phyloP scores from a whole-genome alignment of 2,329 filamentous ascomycete species.

The Fusarium luffae region DNA sequence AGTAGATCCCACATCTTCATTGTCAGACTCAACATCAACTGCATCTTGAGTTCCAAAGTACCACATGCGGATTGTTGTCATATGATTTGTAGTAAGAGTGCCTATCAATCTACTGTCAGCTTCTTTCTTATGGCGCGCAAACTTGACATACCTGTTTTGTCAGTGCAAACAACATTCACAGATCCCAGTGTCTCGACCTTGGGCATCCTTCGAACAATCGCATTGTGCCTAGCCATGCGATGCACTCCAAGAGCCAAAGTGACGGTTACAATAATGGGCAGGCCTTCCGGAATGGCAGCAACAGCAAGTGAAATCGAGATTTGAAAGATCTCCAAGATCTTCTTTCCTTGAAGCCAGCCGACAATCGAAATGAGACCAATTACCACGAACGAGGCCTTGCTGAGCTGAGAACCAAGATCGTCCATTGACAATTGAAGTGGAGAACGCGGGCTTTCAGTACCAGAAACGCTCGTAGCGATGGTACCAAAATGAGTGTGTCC shows the following conservation, averaged over 20 bases:
- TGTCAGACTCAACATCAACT: slow-evolving; percentile 65
- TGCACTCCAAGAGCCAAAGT: slow-evolving; percentile 94
- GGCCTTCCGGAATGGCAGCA: slow-evolving; percentile 92
- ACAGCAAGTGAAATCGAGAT: slow-evolving; percentile 97
- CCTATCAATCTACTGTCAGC: slow-evolving; percentile 59
- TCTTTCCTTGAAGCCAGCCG: slow-evolving; percentile 89
- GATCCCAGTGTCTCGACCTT: slow-evolving; percentile 97
- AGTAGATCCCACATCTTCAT: slow-evolving; percentile 64
- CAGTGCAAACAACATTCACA: slow-evolving; percentile 99
- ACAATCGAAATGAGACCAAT: slow-evolving; percentile 93
- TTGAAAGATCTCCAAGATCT: slow-evolving; percentile 93
- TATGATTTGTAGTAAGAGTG: slow-evolving; percentile 96
- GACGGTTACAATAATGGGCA: slow-evolving; percentile 98
- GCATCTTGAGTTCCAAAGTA: slow-evolving; percentile 77
- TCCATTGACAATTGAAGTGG: slow-evolving; percentile 98
- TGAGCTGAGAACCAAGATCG: slow-evolving; percentile 92
- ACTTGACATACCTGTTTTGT: slow-evolving; percentile 80
- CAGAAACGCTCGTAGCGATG: slow-evolving; percentile 92
- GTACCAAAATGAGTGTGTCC: slow-evolving; percentile 94
- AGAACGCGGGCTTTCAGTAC: slow-evolving; percentile 94
- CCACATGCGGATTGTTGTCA: slow-evolving; percentile 98
- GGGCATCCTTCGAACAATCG: slow-evolving; percentile 93
- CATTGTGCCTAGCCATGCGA: slow-evolving; percentile 93
- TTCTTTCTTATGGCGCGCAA: background rate
- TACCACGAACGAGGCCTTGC: slow-evolving; percentile 94